phyloP scores from a whole-genome alignment of 768 basidiomycete species.

The Auricularia sp. region DNA sequence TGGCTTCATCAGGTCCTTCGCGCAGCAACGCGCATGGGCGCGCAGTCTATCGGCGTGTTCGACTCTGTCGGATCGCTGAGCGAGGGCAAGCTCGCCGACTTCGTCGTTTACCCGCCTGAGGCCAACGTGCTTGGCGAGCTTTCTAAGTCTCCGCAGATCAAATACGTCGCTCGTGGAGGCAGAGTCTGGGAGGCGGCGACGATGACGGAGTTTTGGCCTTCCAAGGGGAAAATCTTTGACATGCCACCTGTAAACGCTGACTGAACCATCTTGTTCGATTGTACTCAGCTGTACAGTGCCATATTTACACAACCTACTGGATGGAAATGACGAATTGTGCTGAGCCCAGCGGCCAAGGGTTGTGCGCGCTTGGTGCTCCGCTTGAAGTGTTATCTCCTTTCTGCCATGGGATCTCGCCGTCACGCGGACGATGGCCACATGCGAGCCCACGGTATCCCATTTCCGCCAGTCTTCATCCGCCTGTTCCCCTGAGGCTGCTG shows the following conservation, averaged over 20 bases:
- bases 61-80: conserved; percentile 53
- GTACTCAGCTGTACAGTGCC: too few relatives aligned
- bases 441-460: too few relatives aligned
- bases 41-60: conserved; percentile 53
- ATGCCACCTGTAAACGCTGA: conserved; percentile 47
- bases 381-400: too few relatives aligned
- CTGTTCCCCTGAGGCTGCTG: too few relatives aligned
- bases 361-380: too few relatives aligned
- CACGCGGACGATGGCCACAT: too few relatives aligned
- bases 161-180: conserved; percentile 55
- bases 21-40: conserved; percentile 59
- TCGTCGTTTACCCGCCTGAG: conserved; percentile 53
- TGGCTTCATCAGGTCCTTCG: conserved; percentile 42
- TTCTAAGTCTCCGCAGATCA: conserved; percentile 36
- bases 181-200: conserved; percentile 57
- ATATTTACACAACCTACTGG: too few relatives aligned
- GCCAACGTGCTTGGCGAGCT: conserved; percentile 52
- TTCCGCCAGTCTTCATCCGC: too few relatives aligned
- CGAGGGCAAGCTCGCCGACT: conserved; percentile 60
- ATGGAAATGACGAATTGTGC: too few relatives aligned
- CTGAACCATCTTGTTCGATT: not conserved
- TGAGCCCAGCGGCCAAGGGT: too few relatives aligned
- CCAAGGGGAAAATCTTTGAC: conserved; percentile 42
- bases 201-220: conserved; percentile 67
- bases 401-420: too few relatives aligned